Evolutionary conservation across 345 rosid genomes (phyloP).

Genomic region (Gossypium mustelinum): DNA sequence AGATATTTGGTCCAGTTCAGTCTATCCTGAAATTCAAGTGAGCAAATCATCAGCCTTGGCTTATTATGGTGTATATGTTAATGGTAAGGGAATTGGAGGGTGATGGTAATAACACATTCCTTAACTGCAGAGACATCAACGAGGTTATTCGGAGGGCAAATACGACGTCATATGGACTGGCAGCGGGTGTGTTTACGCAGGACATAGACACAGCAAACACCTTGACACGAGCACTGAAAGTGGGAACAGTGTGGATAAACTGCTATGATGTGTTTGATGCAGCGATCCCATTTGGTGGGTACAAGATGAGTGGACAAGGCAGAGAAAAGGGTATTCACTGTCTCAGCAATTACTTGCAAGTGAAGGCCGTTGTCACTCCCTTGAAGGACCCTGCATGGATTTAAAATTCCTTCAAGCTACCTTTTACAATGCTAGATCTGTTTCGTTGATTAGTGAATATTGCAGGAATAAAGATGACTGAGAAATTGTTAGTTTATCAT

Average conservation of each 20-base stretch:
- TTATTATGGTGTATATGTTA: not conserved
- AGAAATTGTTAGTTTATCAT: not conserved
- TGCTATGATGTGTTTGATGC: constrained; percentile 68
- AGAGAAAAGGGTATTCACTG: constrained; percentile 62
- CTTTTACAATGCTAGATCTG: not conserved
- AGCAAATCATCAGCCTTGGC: constrained; percentile 20
- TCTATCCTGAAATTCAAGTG: constrained; percentile 65
- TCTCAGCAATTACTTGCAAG: constrained; percentile 63
- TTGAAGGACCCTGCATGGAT: constrained; percentile 65
- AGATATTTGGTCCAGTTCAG: constrained; percentile 79
- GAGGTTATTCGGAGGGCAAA: constrained; percentile 58
- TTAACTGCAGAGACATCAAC: constrained; percentile 38
- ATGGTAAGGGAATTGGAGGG: not conserved
- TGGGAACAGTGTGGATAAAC: constrained; percentile 64
- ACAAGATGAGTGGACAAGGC: constrained; percentile 70
- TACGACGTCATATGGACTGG: constrained; percentile 39
- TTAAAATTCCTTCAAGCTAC: not conserved
- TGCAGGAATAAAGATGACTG: not conserved
- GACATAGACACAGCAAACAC: constrained; percentile 63
- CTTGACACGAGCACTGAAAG: constrained; percentile 48
- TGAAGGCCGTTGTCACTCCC: constrained; percentile 66
- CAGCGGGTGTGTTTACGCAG: constrained; percentile 64
- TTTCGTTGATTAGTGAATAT: not conserved
- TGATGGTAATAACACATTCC: not conserved
- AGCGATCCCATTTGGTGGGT: constrained; percentile 69